Conservation (phyloP, 495 filamentous ascomycete genomes). For the Diplogelasinospora grovesii region DNA sequence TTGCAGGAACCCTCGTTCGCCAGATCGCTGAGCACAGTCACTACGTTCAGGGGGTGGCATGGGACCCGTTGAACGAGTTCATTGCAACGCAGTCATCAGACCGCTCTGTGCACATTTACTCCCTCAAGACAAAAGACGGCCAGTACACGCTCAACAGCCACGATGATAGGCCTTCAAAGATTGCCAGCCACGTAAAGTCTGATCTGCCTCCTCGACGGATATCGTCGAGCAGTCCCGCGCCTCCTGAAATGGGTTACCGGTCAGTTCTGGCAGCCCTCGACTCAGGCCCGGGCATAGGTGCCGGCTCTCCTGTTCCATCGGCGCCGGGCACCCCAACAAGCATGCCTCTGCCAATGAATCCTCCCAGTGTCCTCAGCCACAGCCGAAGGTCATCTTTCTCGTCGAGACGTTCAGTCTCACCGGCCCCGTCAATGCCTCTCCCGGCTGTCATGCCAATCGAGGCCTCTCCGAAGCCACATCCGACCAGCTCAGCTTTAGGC, state of each 20-base stretch:
- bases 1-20: constrained; percentile 74
- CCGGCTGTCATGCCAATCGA: constrained; percentile 96
- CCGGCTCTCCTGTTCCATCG: constrained; percentile 81
- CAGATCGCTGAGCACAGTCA: constrained; percentile 99
- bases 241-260: constrained; percentile 62
- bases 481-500: constrained; percentile 49
- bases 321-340: constrained; percentile 93
- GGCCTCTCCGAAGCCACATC: constrained; percentile 69
- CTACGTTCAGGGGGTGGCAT: constrained; percentile 97
- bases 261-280: constrained; percentile 48
- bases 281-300: constrained; percentile 48
- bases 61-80: constrained; percentile 97
- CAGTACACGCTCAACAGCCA: constrained; percentile 68
- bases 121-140: constrained; percentile 90
- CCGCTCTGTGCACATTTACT: constrained; percentile 95
- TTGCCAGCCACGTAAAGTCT: constrained; percentile 63
- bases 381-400: constrained; percentile 94
- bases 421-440: constrained; percentile 89
- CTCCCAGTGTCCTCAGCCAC: constrained; percentile 77
- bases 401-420: constrained; percentile 86
- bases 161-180: constrained; percentile 37
- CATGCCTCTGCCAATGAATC: constrained; percentile 91
- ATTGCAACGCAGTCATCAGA: constrained; percentile 98
- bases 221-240: constrained; percentile 87
- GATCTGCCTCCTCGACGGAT: constrained; percentile 86